Percentiles rank a stretch among this genome's conserved stretches.
Evolutionary conservation across 2,329 filamentous ascomycete species (phyloP).

Genomic region (Stemphylium vesicarium): DNA sequence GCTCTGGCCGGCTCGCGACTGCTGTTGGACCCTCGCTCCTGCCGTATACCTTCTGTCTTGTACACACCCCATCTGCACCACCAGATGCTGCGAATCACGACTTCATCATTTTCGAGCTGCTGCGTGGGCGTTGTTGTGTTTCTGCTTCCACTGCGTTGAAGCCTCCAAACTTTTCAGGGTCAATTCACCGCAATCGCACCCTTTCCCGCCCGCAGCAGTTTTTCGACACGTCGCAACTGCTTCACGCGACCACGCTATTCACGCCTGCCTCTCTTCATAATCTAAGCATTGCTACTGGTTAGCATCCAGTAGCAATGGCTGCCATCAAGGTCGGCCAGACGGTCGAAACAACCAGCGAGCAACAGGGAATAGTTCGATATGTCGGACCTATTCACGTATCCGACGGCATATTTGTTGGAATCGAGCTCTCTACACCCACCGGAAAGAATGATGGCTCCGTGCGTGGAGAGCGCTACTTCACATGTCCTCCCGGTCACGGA

Average conservation of each 20-base stretch:
- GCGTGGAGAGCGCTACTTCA: conserved; percentile 86
- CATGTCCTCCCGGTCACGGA: conserved; percentile 72
- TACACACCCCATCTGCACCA: conserved; percentile 8
- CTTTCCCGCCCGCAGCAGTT: conserved; percentile 3
- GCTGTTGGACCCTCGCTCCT: conserved; percentile 2
- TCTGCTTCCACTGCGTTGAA: conserved; percentile 15
- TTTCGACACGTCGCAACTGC: conserved; percentile 21
- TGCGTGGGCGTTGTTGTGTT: conserved; percentile 2
- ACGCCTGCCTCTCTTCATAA: conserved; percentile 1
- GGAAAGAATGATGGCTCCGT: conserved; percentile 97
- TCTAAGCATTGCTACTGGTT: conserved; percentile 1
- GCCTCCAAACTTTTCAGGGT: conserved; percentile 7
- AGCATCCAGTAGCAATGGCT: conserved; percentile 27
- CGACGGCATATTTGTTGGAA: conserved; percentile 83
- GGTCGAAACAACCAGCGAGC: conserved; percentile 80
- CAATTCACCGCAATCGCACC: conserved; percentile 14
- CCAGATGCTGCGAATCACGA: conserved; percentile 7
- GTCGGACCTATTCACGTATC: conserved; percentile 82
- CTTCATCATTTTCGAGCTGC: conserved; percentile 3
- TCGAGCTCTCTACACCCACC: conserved; percentile 80
- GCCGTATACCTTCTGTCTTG: not conserved
- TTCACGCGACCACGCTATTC: conserved; percentile 1
- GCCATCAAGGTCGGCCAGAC: conserved; percentile 66
- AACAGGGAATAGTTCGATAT: conserved; percentile 79
- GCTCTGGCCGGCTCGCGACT: not conserved